phyloP scores from a whole-genome alignment of 179 eudicot species.

The Sideroxylon spinosum region DNA sequence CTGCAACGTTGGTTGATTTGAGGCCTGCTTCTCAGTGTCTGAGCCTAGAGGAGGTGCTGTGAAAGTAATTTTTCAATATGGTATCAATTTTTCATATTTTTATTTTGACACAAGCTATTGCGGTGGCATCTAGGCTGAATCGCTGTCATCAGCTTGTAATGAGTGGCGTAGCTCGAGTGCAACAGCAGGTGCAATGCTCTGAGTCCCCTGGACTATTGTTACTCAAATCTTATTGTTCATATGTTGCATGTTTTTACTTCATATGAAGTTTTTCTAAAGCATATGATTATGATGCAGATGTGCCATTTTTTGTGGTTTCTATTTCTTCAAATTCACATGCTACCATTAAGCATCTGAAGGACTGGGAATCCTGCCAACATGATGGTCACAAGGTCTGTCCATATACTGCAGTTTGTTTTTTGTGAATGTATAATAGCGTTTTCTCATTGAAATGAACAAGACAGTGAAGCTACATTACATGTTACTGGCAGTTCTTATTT shows the following conservation, averaged over 20 bases:
- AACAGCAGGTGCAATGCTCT: conserved; percentile 50
- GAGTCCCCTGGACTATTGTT: background rate
- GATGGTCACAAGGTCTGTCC: conserved; percentile 60
- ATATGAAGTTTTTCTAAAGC: conserved; percentile 7
- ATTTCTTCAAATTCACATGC: conserved; percentile 56
- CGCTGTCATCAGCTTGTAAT: conserved; percentile 63
- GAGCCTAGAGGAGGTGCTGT: conserved; percentile 60
- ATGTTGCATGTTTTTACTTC: background rate
- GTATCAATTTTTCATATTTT: background rate
- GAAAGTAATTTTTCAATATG: background rate
- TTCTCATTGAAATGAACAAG: background rate
- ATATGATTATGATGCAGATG: conserved; percentile 42
- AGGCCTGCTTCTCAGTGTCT: conserved; percentile 76
- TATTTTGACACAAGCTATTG: conserved; percentile 8
- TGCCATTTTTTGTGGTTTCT: conserved; percentile 73
- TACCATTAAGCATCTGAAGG: conserved; percentile 58
- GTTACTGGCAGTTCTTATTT: conserved; percentile 60
- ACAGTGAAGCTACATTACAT: conserved; percentile 10
- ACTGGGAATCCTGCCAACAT: conserved; percentile 64
- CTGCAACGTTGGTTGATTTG: conserved; percentile 60
- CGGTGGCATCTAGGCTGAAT: conserved; percentile 50
- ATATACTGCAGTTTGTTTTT: background rate
- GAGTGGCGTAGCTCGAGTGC: conserved; percentile 74
- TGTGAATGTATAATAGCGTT: conserved; percentile 9
- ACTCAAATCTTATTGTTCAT: background rate